Evolutionary conservation across 169 alveolate species (phyloP).

Genomic region (Plasmodium gallinaceum): DNA sequence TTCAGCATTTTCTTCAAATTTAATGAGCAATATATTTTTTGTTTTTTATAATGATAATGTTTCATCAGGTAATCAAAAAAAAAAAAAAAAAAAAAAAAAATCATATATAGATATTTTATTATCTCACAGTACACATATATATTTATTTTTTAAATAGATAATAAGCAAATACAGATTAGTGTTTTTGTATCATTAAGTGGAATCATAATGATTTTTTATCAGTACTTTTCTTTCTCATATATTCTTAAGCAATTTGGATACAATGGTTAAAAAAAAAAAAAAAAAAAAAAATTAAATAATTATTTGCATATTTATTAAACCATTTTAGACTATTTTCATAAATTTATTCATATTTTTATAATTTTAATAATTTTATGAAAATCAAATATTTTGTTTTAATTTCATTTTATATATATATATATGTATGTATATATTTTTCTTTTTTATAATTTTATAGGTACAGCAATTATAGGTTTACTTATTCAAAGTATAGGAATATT

Average conservation of each 20-base stretch:
- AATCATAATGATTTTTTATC: slow-evolving; percentile 72
- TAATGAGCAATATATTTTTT: slow-evolving; percentile 76
- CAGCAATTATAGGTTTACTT: slow-evolving; percentile 62
- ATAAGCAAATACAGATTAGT: slow-evolving; percentile 75
- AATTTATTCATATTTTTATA: no score
- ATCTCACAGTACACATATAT: neutral
- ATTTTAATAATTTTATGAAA: no score
- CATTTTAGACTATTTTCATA: no score
- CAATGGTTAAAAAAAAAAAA: slow-evolving; percentile 34
- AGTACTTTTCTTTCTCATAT: slow-evolving; percentile 74
- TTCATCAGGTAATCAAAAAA: slow-evolving; percentile 41
- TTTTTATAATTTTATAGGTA: slow-evolving; percentile 26
- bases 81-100: neutral
- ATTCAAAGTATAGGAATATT: slow-evolving; percentile 69
- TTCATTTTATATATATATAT: neutral
- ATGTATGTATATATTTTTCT: neutral
- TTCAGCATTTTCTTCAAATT: slow-evolving; percentile 63
- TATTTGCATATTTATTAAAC: neutral
- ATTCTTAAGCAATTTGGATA: slow-evolving; percentile 57
- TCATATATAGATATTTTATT: neutral
- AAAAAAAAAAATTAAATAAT: slow-evolving; percentile 14
- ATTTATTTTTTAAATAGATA: slow-evolving; percentile 33
- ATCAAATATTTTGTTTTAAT: no score
- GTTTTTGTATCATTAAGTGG: slow-evolving; percentile 77
- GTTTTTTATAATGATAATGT: slow-evolving; percentile 75